Base-by-base conservation (phyloP, 495 filamentous ascomycete genomes). In the Podospora pseudopauciseta region DNA sequence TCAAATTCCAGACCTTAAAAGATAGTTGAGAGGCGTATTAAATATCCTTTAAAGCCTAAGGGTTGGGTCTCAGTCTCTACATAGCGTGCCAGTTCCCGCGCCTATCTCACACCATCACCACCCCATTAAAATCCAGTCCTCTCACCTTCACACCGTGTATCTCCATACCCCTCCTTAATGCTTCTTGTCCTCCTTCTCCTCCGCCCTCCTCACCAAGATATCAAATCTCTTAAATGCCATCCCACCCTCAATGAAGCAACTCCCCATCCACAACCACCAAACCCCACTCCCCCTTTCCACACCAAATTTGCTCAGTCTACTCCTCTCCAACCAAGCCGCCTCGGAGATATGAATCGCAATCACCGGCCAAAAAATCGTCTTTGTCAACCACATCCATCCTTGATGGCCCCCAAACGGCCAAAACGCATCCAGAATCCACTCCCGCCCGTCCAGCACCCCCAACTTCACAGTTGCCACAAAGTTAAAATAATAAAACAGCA, bases 161-260 rank as follows among this genome's bases (percentile, higher is more conserved):
- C 15, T 13, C 27, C 16, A 19, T 23, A 53, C n/a, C 30, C 19
- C 20, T 32, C 23, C 58, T 23, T 15, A 56, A 64, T 72, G 70
- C 67, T 67, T 70, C 79, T 72, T 75, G 67, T 63, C 70, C 70
- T 68, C 66, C 71, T 71, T 62, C 63, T 13, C 65, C 68, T 57
- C 70, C 74, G 70, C 20, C 70, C 58, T 68, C 62, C 57, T 67
- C 9, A 79, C 75, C 9, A 83, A 15, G 11, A 70, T 60, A 73
- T 84, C 81, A 67, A 82, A 81, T 59, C 82, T 70, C 67, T 30
- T 56, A 64, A 84, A 79, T 0, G 76, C 67, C 65, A 75, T 74
- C 4, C 62, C 63, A 16, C 82, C 82, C 72, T 84, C 82, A 3
- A 80, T 18, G 49, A 82, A 81, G 5, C 73, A 75, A 9, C 74